These are phyloP conservation scores for Pyronema domesticum DNA, from an alignment of 495 filamentous ascomycete genomes.

Conservation along the genomic window DNA sequence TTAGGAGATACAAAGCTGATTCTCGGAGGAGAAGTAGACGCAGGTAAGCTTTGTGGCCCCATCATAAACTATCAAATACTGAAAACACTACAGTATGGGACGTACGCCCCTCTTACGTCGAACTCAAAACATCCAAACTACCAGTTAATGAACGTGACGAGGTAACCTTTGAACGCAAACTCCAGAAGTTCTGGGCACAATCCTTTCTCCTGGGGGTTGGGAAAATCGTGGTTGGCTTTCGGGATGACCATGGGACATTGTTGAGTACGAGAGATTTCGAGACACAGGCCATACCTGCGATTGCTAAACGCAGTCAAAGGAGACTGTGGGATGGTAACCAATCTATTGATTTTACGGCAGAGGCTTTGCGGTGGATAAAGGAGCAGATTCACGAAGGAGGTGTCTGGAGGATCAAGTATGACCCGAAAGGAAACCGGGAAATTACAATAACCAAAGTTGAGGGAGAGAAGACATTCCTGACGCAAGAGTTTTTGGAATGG, in stretches of 20 bases:
- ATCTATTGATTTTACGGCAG: slow-evolving; percentile 72
- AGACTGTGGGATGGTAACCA: slow-evolving; percentile 70
- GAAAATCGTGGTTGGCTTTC: slow-evolving; percentile 79
- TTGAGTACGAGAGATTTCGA: slow-evolving; percentile 54
- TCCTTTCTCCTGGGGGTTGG: slow-evolving; percentile 87
- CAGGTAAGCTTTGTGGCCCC: slow-evolving; percentile 34
- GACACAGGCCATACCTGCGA: slow-evolving; percentile 54
- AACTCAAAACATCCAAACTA: slow-evolving; percentile 77
- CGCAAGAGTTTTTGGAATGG: no score
- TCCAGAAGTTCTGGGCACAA: slow-evolving; percentile 91
- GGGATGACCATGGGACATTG: slow-evolving; percentile 55
- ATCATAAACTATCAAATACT: background rate
- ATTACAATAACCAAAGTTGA: no score
- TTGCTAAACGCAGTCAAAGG: slow-evolving; percentile 44
- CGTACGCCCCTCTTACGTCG: slow-evolving; percentile 76
- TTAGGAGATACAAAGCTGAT: slow-evolving; percentile 55
- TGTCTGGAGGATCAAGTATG: slow-evolving; percentile 38
- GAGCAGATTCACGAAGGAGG: slow-evolving; percentile 39
- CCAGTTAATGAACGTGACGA: slow-evolving; percentile 45
- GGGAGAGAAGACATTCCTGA: no score
- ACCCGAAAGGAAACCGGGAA: no score
- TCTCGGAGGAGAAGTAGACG: slow-evolving; percentile 91
- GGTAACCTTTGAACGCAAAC: slow-evolving; percentile 66
- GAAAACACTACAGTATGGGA: slow-evolving; percentile 51
- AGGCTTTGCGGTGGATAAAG: slow-evolving; percentile 47